These are phyloP conservation scores for Colletotrichum gloeosporioides DNA, from an alignment of 2,329 filamentous ascomycete genomes.

Conservation along the genomic window DNA sequence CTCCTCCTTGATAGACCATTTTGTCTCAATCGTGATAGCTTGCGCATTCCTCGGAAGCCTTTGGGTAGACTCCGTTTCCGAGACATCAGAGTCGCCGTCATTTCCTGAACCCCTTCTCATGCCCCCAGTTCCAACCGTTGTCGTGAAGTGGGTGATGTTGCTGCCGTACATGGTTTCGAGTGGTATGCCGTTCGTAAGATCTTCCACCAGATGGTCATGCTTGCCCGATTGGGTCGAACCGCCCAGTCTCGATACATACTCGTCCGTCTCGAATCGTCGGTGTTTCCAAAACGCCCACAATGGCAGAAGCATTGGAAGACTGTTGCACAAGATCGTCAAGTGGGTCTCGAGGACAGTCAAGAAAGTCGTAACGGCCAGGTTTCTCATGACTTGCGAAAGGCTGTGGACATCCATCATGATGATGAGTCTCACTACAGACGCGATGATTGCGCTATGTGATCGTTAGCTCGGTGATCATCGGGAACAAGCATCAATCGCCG, in stretches of 20 bases:
- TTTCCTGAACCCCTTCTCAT: neutral
- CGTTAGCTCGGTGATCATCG: neutral
- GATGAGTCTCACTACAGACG: conserved; percentile 27
- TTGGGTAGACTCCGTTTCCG: neutral
- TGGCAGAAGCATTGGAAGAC: conserved; percentile 25
- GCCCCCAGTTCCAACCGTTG: neutral
- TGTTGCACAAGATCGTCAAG: conserved; percentile 27
- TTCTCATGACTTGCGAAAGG: conserved; percentile 26
- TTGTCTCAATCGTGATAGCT: conserved; percentile 3
- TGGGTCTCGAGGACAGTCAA: conserved; percentile 26
- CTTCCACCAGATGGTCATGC: conserved; percentile 7
- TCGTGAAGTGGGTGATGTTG: neutral
- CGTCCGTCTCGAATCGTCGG: conserved; percentile 4
- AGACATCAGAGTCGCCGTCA: neutral
- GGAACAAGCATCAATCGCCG: neutral
- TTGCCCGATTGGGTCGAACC: conserved; percentile 1
- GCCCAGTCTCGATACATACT: neutral
- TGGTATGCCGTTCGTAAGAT: conserved; percentile 5
- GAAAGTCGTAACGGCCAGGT: conserved; percentile 28
- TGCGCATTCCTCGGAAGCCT: conserved; percentile 4
- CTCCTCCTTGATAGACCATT: conserved; percentile 9
- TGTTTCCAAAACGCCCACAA: conserved; percentile 7
- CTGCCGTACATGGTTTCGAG: conserved; percentile 8
- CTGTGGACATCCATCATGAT: conserved; percentile 27
- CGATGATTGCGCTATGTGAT: conserved; percentile 25